Evolutionary conservation across 495 filamentous ascomycete genomes (phyloP), one percentile per base, ranked within the genome.

Genomic region (Chlorociboria aeruginascens): DNA sequence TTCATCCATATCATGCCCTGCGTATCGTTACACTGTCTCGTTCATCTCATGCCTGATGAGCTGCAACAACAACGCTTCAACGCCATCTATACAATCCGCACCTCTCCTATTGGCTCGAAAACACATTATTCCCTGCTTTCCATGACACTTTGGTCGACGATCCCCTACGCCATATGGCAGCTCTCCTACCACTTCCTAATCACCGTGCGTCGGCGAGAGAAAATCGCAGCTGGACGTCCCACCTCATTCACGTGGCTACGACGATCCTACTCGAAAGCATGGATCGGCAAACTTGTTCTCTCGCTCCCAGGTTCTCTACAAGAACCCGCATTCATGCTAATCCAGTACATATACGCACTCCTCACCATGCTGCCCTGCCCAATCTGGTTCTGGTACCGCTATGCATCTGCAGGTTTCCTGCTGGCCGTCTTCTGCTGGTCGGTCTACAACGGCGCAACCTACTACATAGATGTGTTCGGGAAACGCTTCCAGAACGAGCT

Each of bases 1-100:
- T 97, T 98, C 68, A 95, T 98, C 54, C 92, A 98, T 66, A 95
- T 98, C 56, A 97, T 97, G 89, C 92, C 92, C 3, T 92, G 88
- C 40, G 88, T 85, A 8, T 82, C 89, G 17, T 71, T 96, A 38
- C 92, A 98, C 66, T 93, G 87, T 59, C 69, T 97, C 25, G 85
- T 94, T 34, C 92, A 98, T 59, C 70, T 96, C 40, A 71, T 88
- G 16, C 62, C 82, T 3, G 67, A 76, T 10, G 75, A 75, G 7
- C 63, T 71, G 32, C 81, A 89, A 58, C 66, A 76, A 46, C 60
- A 69, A 32, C 76, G 82, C n/a, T 96, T 94, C 65, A 89, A 90
- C 1, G 89, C 88, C 9, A 77, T 96, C 52, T 85, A 84, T 68
- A 72, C 75, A 32, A 84, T 98, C 69, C 86, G 83, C 60, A 79